A percentile compares a stretch with the other conserved stretches of the same genome.
Evolutionary conservation across 495 filamentous ascomycete species (phyloP).

Genomic region (Penicillium steckii): DNA sequence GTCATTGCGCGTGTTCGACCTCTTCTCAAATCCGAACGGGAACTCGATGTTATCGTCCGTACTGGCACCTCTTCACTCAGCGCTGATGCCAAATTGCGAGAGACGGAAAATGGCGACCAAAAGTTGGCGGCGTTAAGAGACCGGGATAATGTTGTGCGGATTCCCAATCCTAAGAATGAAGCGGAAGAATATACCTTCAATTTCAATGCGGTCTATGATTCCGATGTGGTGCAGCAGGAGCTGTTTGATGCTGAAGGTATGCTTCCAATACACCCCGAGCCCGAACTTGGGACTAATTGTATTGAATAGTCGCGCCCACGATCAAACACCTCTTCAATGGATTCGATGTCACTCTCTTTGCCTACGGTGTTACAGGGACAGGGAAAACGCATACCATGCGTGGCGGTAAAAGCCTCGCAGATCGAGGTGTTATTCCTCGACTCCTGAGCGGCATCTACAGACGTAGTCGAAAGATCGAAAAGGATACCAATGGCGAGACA

Average conservation of each 20-base stretch:
- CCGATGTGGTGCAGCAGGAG: conserved; percentile 73
- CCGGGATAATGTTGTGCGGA: conserved; percentile 71
- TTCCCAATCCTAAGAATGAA: conserved; percentile 93
- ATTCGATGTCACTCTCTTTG: conserved; percentile 91
- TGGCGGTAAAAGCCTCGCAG: conserved; percentile 82
- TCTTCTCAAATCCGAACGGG: conserved; percentile 76
- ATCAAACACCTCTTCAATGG: conserved; percentile 93
- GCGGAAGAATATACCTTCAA: conserved; percentile 88
- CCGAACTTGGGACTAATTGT: conserved; percentile 22
- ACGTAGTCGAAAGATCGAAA: conserved; percentile 79
- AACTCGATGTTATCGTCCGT: conserved; percentile 79
- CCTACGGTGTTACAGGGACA: conserved; percentile 92
- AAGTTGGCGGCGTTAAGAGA: conserved; percentile 48
- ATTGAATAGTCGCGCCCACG: conserved; percentile 63
- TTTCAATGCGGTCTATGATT: conserved; percentile 91
- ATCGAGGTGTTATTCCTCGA: conserved; percentile 88
- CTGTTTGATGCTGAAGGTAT: conserved; percentile 86
- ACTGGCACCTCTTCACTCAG: conserved; percentile 39
- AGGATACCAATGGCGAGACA: conserved; percentile 74
- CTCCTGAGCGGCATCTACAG: conserved; percentile 86
- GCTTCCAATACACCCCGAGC: conserved; percentile 15
- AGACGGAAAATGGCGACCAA: conserved; percentile 26
- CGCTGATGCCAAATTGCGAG: conserved; percentile 20
- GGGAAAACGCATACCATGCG: conserved; percentile 99
- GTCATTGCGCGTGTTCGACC: conserved; percentile 90